A percentile compares a stretch with the other conserved stretches of the same genome.
Evolutionary conservation across 164 flowering plant genomes (phyloP).

Genomic region (Stephania cephalantha): DNA sequence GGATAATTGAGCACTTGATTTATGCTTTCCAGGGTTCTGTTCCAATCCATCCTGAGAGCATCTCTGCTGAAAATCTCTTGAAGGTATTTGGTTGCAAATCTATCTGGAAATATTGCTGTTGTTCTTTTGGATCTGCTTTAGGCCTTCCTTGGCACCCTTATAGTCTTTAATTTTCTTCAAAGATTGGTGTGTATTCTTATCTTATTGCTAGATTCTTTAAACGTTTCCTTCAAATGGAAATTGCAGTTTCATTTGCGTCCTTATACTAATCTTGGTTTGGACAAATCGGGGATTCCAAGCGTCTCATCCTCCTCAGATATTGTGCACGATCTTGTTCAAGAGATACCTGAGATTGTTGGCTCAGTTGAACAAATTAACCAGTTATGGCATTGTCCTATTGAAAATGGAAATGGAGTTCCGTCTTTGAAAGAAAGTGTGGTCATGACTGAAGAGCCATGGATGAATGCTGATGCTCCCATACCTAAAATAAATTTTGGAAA

Average conservation of each 20-base stretch:
- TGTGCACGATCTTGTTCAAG: constrained; percentile 51
- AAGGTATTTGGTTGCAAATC: constrained; percentile 48
- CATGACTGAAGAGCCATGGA: constrained; percentile 76
- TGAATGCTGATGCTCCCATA: constrained; percentile 25
- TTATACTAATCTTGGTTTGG: constrained; percentile 71
- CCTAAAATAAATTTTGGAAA: constrained; percentile 12
- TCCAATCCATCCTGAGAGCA: constrained; percentile 25
- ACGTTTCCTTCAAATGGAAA: neutral
- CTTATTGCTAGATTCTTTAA: neutral
- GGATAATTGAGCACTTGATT: constrained; percentile 15
- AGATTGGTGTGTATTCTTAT: neutral
- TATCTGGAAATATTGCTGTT: neutral
- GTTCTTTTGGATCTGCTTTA: neutral
- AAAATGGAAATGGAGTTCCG: constrained; percentile 9
- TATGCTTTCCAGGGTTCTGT: constrained; percentile 35
- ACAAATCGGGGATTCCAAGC: constrained; percentile 58
- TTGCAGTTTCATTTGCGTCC: constrained; percentile 91
- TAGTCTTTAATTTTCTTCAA: neutral
- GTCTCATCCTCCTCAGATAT: constrained; percentile 26
- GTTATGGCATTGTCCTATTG: constrained; percentile 37
- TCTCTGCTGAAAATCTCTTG: constrained; percentile 81
- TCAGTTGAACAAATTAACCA: constrained; percentile 45
- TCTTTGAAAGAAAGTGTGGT: constrained; percentile 13
- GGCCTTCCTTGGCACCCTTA: neutral
- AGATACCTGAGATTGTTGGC: constrained; percentile 73